Evolutionary conservation across 768 basidiomycete species (phyloP), one percentile per base, ranked within the genome.

Genomic region (Naematelia encephala): DNA sequence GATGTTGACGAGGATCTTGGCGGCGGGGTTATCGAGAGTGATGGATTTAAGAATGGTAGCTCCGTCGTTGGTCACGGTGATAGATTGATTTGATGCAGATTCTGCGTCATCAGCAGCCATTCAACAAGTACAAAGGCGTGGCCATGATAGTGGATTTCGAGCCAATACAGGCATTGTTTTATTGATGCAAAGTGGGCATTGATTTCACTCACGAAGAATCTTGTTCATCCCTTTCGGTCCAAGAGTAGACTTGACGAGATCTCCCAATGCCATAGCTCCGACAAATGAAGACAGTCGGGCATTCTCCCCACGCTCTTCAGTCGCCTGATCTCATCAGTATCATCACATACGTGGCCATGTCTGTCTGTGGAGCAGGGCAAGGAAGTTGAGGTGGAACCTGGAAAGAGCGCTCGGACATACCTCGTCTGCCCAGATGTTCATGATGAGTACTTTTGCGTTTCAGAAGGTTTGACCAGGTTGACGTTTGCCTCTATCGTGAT

Each of bases 161-260:
- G n/a, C n/a, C n/a, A n/a, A n/a, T n/a, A n/a, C n/a, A n/a, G n/a
- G n/a, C n/a, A n/a, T n/a, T n/a, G n/a, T 50, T 5, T 50, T 8
- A 23, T 4, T 48, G 12, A 11, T 11, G 47, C 12, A 22, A 48
- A 34, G 11, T 4, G 12, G 23, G n/a, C n/a, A n/a, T n/a, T n/a
- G n/a, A n/a, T n/a, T 19, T 13, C 22, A 63, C 76, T 63, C 30
- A 78, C 76, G 94, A 14, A 99, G 85, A 63, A 99, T 98, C 82
- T 98, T 98, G 86, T 97, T 98, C 94, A 98, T 99, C 56, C 96
- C 96, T 66, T 99, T 98, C 22, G 96, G 96, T 8, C 96, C 96
- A 1, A 99, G 84, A 5, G 96, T 99, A 0, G 92, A 94, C 80
- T 98, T 98, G 72, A 99, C 94, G 65, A 99, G 86, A 80, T 99